Evolutionary conservation across 208 protist species (phyloP), one percentile per base, ranked within the genome.

Genomic region (Wallacemonas sp.): DNA sequence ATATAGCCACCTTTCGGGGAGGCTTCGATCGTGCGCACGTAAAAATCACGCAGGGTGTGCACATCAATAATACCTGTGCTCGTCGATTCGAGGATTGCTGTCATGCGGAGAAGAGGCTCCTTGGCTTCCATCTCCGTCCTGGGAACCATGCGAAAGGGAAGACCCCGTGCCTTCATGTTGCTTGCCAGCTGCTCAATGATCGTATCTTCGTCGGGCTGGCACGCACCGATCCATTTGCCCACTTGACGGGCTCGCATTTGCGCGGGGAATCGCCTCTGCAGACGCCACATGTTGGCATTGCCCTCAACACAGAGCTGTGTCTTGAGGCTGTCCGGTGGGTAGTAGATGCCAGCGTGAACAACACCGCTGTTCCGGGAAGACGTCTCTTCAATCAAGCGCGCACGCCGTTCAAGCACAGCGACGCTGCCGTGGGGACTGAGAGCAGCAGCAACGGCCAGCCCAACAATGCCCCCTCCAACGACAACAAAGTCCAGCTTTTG

Each of bases 291-390:
- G 62, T 75, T 72, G 15, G 24, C 45, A 45, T 83, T 86, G 27
- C 77, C 77, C 15, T 59, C 62, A 14, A 75, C 58, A 51, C 70
- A 86, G 4, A 86, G 61, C 39, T 60, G 47, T 17, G 72, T 76
- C 41, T 84, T 86, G 27, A 84, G 70, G 1, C 68, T 79, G 46
- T 76, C 34, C 0, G 41, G 59, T 11, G 72, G 75, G 62, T 82
- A 90, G 66, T 82, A 86, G 27, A 90, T 60, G 12, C 79, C 77
- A 14, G 69, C 76, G 58, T 86, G 73, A 2, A 89, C 72, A 28
- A 89, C 79, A 24, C 77, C 66, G 60, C 72, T 79, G 64, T 84
- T 86, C 14, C 72, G 68, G 1, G 72, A 70, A 1, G 63, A 72
- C 27, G 76, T 86, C 28, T 89, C 72, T 12, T 79, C 55, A 11